Conservation (phyloP, 768 basidiomycete species). For the Epithele typhae region DNA sequence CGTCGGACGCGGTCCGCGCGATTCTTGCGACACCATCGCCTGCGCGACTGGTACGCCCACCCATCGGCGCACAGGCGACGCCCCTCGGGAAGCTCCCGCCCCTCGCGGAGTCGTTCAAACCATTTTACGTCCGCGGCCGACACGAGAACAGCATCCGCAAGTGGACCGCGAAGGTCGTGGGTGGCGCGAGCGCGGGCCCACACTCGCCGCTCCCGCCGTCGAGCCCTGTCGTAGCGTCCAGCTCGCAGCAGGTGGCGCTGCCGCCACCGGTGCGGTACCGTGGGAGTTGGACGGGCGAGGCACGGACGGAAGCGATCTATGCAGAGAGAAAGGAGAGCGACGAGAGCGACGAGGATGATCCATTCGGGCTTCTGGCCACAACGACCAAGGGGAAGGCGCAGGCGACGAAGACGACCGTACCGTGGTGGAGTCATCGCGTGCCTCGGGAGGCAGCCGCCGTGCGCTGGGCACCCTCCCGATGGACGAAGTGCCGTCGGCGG, state of each 20-base stretch:
- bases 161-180: conserved; percentile 7
- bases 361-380: conserved; percentile 25
- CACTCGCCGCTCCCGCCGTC: conserved; percentile 25
- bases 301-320: no score
- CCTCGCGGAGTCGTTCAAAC: not conserved
- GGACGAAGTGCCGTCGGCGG: conserved; percentile 10
- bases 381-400: conserved; percentile 23
- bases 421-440: not conserved
- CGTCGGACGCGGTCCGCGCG: conserved; percentile 5
- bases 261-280: no score
- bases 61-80: conserved; percentile 34
- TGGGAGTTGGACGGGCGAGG: no score
- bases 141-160: conserved; percentile 6
- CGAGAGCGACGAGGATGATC: conserved; percentile 19
- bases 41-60: conserved; percentile 57
- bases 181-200: no score
- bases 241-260: not conserved
- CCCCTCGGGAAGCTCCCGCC: conserved; percentile 10
- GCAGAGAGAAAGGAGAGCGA: conserved; percentile 6
- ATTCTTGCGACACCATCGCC: conserved; percentile 44
- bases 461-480: conserved; percentile 18
- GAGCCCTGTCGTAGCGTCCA: not conserved
- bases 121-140: conserved; percentile 1
- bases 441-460: conserved; percentile 7
- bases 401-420: conserved; percentile 7